Evolutionary conservation across 1,284 basidiomycete species (phyloP).

Genomic region (Melanopsichium pennsylvanicum): DNA sequence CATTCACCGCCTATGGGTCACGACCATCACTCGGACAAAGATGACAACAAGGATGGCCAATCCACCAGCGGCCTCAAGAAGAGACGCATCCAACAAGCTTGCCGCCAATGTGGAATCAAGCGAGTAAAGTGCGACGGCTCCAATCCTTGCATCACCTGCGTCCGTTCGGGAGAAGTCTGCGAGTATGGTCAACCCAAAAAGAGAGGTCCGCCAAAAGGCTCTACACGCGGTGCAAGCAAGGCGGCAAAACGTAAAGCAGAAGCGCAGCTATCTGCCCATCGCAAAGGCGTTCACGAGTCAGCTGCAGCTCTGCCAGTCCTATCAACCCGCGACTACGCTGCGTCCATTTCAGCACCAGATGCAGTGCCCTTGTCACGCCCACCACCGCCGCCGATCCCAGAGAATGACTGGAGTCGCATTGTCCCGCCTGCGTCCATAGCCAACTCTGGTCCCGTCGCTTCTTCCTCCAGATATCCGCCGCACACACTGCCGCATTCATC

Average conservation of each 20-base stretch:
- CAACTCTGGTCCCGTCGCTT: not conserved
- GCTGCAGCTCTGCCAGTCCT: conserved; percentile 17
- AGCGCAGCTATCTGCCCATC: conserved; percentile 4
- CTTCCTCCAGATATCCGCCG: conserved; percentile 14
- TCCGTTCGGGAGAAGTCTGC: conserved; percentile 46
- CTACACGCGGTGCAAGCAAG: conserved; percentile 46
- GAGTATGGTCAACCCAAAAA: conserved; percentile 56
- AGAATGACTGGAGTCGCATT: conserved; percentile 11
- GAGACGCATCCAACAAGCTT: conserved; percentile 57
- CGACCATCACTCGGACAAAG: conserved; percentile 9
- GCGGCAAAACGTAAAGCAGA: conserved; percentile 21
- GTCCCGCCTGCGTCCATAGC: not conserved
- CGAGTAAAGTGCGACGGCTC: conserved; percentile 55
- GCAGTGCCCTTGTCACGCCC: conserved; percentile 9
- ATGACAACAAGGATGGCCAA: conserved; percentile 21
- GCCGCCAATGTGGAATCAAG: conserved; percentile 49
- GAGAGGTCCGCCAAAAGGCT: conserved; percentile 54
- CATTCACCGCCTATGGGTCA: conserved; percentile 1
- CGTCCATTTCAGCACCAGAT: not conserved
- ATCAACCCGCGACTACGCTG: conserved; percentile 19
- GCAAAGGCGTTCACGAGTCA: conserved; percentile 10
- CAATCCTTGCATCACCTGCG: conserved; percentile 48
- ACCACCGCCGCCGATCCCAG: conserved; percentile 7
- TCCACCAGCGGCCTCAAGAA: conserved; percentile 26
- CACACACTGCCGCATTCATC: conserved; percentile 1